Conservation (phyloP, 1,284 basidiomycete species). For the Violaceomyces palustris region DNA sequence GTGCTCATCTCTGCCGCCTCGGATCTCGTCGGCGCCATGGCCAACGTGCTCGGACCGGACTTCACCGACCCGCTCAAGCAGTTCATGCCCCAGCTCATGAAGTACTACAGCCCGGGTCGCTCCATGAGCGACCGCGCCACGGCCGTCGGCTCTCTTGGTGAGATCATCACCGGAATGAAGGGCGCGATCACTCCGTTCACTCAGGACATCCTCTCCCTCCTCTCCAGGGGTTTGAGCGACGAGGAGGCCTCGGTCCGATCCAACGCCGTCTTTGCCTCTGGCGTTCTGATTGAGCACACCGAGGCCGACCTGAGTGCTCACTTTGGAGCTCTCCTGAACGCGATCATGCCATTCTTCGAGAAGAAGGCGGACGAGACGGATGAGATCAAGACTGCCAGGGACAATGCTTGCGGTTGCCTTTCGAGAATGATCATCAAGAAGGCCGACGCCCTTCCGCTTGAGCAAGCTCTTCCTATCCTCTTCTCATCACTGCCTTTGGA, state of each 20-base stretch:
- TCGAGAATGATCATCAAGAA: slow-evolving; percentile 83
- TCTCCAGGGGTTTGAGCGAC: slow-evolving; percentile 67
- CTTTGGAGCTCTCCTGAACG: slow-evolving; percentile 71
- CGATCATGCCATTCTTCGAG: slow-evolving; percentile 77
- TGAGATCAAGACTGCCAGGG: slow-evolving; percentile 74
- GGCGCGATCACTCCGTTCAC: slow-evolving; percentile 79
- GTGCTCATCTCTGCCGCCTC: slow-evolving; percentile 89
- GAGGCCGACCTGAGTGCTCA: slow-evolving; percentile 76
- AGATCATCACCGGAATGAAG: slow-evolving; percentile 92
- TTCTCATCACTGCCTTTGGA: slow-evolving; percentile 77
- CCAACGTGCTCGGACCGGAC: slow-evolving; percentile 75
- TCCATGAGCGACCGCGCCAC: slow-evolving; percentile 87
- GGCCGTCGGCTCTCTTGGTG: slow-evolving; percentile 87
- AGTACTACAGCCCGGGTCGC: slow-evolving; percentile 82
- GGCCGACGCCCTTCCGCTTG: slow-evolving; percentile 74
- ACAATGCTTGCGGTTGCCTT: slow-evolving; percentile 92
- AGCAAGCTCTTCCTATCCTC: slow-evolving; percentile 77
- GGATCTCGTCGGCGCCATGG: slow-evolving; percentile 87
- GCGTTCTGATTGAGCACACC: slow-evolving; percentile 85
- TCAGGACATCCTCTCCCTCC: slow-evolving; percentile 54
- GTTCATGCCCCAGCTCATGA: slow-evolving; percentile 84
- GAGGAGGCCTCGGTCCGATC: slow-evolving; percentile 85
- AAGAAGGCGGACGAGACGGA: slow-evolving; percentile 60
- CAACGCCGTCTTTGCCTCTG: slow-evolving; percentile 91
- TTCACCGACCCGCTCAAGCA: slow-evolving; percentile 77